Percentiles rank a stretch among this genome's conserved stretches.
Conservation (phyloP, 441 rosid genomes). For the Erodium moschatum region DNA sequence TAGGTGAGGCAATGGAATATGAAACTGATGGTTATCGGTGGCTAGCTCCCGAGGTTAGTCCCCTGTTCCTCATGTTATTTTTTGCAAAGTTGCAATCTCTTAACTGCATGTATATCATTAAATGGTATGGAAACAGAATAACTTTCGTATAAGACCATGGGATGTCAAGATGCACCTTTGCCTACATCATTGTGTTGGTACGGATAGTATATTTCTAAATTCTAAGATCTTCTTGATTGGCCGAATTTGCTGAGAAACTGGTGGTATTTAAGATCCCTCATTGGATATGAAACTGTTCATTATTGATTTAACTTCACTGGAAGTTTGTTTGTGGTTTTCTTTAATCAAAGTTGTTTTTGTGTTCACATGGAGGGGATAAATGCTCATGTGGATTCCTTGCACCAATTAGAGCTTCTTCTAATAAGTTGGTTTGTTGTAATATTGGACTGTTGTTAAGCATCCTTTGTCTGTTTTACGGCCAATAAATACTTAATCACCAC, state of each 20-base stretch:
- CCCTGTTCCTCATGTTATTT: not conserved
- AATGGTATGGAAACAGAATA: not conserved
- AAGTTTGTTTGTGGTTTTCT: not conserved
- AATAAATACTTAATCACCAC: not conserved
- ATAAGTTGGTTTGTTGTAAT: not conserved
- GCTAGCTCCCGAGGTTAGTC: constrained; percentile 93
- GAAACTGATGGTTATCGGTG: constrained; percentile 96
- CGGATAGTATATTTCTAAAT: not conserved
- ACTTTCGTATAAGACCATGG: not conserved
- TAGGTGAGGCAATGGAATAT: constrained; percentile 74
- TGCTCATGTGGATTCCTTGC: not conserved
- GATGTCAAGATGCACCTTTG: not conserved
- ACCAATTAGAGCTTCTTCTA: not conserved
- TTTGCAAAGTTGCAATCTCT: not conserved
- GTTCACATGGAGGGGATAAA: not conserved
- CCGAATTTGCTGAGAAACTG: not conserved
- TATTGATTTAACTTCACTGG: not conserved
- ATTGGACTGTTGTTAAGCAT: not conserved
- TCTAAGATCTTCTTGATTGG: not conserved
- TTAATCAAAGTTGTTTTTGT: not conserved
- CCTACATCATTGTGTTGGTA: not conserved
- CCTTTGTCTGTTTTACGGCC: not conserved
- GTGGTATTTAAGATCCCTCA: not conserved
- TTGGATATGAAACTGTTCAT: not conserved
- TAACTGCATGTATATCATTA: not conserved